A percentile compares a stretch with the other conserved stretches of the same genome.
Conservation (phyloP, 768 basidiomycete species). For the Sistotremastrum niveocremeum region DNA sequence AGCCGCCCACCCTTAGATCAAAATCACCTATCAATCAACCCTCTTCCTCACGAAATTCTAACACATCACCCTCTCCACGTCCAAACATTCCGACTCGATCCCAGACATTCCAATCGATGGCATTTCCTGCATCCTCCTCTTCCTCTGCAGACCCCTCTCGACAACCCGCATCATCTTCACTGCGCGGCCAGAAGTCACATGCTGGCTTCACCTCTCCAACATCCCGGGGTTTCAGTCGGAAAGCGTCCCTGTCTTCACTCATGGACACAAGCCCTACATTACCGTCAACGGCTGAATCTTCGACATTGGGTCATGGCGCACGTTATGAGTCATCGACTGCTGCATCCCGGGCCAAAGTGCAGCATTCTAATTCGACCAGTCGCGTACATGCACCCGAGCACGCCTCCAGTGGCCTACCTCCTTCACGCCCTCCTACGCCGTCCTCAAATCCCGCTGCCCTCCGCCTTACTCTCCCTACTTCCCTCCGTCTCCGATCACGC, state of each 20-base stretch:
- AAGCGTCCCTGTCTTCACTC: slow-evolving; percentile 67
- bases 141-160: slow-evolving; percentile 9
- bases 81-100: slow-evolving; percentile 35
- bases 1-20: slow-evolving; percentile 46
- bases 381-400: slow-evolving; percentile 47
- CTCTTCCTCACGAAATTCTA: slow-evolving; percentile 55
- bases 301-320: slow-evolving; percentile 24
- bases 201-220: slow-evolving; percentile 65
- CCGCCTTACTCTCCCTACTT: slow-evolving; percentile 80
- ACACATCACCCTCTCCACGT: slow-evolving; percentile 53
- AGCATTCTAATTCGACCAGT: slow-evolving; percentile 48
- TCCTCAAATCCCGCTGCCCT: slow-evolving; percentile 65
- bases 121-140: slow-evolving; percentile 36
- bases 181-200: slow-evolving; percentile 76
- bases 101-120: slow-evolving; percentile 38
- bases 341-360: slow-evolving; percentile 62
- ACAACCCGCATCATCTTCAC: slow-evolving; percentile 29
- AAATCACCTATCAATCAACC: slow-evolving; percentile 65
- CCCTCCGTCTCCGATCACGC: slow-evolving; percentile 54
- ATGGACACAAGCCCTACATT: slow-evolving; percentile 47
- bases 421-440: slow-evolving; percentile 67
- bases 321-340: slow-evolving; percentile 72
- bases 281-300: slow-evolving; percentile 25
- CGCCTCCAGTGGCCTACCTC: slow-evolving; percentile 37
- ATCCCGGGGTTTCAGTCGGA: slow-evolving; percentile 48